These are phyloP conservation scores for Aegilops speltoides DNA, from an alignment of 176 grass and related monocot genomes.

Conservation along the genomic window DNA sequence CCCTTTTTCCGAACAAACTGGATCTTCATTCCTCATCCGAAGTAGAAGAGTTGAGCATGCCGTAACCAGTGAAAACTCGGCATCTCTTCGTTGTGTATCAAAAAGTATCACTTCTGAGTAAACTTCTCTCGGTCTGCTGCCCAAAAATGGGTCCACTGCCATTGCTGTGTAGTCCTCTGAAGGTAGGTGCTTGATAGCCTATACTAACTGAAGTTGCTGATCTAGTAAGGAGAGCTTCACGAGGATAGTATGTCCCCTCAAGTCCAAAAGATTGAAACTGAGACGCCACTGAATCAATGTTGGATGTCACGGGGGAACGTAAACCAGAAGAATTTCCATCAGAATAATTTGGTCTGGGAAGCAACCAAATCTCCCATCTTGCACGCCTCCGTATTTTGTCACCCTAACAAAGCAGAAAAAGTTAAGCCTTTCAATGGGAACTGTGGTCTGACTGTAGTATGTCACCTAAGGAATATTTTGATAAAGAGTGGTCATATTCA, in stretches of 20 bases:
- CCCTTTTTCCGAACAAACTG: slow-evolving; percentile 10
- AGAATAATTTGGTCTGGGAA: slow-evolving; percentile 47
- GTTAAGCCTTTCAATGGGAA: not conserved
- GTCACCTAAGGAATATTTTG: not conserved
- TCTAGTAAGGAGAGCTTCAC: slow-evolving; percentile 61
- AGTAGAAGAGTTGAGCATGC: not conserved
- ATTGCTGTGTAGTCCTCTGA: slow-evolving; percentile 22
- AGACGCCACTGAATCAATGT: slow-evolving; percentile 33
- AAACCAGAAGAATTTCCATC: slow-evolving; percentile 35
- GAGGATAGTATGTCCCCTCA: slow-evolving; percentile 46
- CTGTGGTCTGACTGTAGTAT: not conserved
- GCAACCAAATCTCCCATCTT: slow-evolving; percentile 76
- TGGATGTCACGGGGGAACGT: slow-evolving; percentile 41
- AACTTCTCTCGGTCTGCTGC: slow-evolving; percentile 46
- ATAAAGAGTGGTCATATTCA: slow-evolving; percentile 9
- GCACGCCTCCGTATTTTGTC: slow-evolving; percentile 74
- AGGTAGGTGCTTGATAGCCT: slow-evolving; percentile 43
- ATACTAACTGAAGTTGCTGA: slow-evolving; percentile 56
- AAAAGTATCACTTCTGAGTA: slow-evolving; percentile 60
- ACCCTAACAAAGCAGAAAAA: slow-evolving; percentile 44
- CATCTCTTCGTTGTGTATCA: slow-evolving; percentile 34
- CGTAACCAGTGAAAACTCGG: slow-evolving; percentile 50
- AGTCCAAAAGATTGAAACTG: slow-evolving; percentile 63
- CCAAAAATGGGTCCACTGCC: slow-evolving; percentile 40
- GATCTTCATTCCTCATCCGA: slow-evolving; percentile 10